phyloP scores from a whole-genome alignment of 1,284 basidiomycete genomes.

The Apiotrichum porosum region DNA sequence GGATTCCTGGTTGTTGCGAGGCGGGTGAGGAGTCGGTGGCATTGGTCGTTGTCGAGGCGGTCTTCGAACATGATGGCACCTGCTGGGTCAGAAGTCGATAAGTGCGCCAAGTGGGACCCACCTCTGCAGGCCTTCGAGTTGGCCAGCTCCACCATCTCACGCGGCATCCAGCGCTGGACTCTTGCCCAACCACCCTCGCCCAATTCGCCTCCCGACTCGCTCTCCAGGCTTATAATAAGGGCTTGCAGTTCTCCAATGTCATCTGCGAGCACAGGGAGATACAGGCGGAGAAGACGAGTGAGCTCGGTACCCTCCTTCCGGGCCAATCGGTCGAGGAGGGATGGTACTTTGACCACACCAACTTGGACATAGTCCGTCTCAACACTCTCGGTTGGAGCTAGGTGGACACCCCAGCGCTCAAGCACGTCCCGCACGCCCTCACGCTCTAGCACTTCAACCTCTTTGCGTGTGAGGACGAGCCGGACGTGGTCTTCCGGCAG shows the following conservation, averaged over 20 bases:
- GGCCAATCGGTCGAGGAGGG: conserved; percentile 31
- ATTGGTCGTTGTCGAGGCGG: conserved; percentile 62
- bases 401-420: conserved; percentile 66
- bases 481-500: conserved; percentile 47
- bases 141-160: conserved; percentile 68
- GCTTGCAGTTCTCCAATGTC: conserved; percentile 32
- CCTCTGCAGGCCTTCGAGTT: conserved; percentile 93
- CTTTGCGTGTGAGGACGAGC: conserved; percentile 61
- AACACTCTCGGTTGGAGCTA: conserved; percentile 56
- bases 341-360: conserved; percentile 39
- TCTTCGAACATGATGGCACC: conserved; percentile 98
- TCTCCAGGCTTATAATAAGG: conserved; percentile 20
- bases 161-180: conserved; percentile 71
- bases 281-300: conserved; percentile 32
- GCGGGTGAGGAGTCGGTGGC: conserved; percentile 61
- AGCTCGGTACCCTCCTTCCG: conserved; percentile 29
- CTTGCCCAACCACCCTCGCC: conserved; percentile 47
- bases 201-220: neutral
- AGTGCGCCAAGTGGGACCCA: conserved; percentile 43
- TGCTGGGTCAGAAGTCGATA: conserved; percentile 48
- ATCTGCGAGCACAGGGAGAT: conserved; percentile 25
- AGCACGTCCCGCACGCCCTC: conserved; percentile 50
- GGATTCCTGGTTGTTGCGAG: conserved; percentile 71
- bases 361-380: conserved; percentile 51
- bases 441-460: conserved; percentile 54